Base-by-base conservation (phyloP, 768 basidiomycete species). In the Dioszegia aurantiaca region DNA sequence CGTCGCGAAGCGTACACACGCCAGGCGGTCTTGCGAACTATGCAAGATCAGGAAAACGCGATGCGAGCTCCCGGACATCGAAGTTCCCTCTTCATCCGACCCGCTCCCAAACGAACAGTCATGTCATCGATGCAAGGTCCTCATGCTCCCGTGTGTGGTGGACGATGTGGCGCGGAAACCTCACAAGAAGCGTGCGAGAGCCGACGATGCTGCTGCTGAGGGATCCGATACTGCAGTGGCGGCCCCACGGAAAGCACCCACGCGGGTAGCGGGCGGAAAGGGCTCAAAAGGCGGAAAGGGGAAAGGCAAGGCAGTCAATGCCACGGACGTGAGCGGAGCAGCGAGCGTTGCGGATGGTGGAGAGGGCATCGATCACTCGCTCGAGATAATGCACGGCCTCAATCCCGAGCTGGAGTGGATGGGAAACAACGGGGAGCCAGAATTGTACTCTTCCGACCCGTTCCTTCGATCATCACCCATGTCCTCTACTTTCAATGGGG, bases 1-100 rank as follows among this genome's bases (percentile, higher is more conserved):
- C 24, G 24, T 17, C 6, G 63, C 70, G 16, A 72, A 72, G 46
- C 56, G 70, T 16, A 69, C 70, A 21, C 70, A 69, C 51, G 70
- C 70, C 14, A 42, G 68, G 47, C 59, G 70, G 14, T 69, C 68
- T 8, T 72, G 70, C 60, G 70, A 72, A 28, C 45, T 72, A 9
- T 72, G 70, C 49, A 72, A 72, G 45, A 55, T 72, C 27, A 61
- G 70, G 16, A 72, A 72, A 43, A 72, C 70, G 12, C 47, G 70
- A 46, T 72, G 70, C 52, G 70, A 72, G 42, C 47, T 72, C 19
- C 70, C 70, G 8, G 70, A 72, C 42, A 58, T 68, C 21, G 68
- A 72, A 17, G 59, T 72, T 11, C 53, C 63, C 0, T 61, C 68
- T 2, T 54, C 61, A 5, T 55, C 63, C 10, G 42, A 57, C 9